Evolutionary conservation across 2,329 filamentous ascomycete genomes (phyloP).

Genomic region (Samsoniella hepiali): DNA sequence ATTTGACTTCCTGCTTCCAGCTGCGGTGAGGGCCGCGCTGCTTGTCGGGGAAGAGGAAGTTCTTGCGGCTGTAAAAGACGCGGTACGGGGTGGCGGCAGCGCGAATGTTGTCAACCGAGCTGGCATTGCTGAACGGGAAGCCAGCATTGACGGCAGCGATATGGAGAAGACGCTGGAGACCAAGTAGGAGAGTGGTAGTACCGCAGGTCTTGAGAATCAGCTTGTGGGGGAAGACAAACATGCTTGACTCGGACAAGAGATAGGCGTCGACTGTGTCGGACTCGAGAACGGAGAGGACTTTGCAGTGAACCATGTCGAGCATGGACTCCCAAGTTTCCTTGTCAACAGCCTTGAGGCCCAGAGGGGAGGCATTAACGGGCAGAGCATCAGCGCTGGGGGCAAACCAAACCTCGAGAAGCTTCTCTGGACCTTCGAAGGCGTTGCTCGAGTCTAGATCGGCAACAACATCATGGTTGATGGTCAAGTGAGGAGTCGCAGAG

Average conservation of each 20-base stretch:
- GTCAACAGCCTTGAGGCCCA: constrained; percentile 82
- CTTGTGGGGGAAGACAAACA: constrained; percentile 99
- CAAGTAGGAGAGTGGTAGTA: constrained; percentile 88
- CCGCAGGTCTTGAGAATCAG: constrained; percentile 98
- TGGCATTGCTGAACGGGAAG: constrained; percentile 77
- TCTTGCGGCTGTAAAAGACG: constrained; percentile 98
- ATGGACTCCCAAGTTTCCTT: constrained; percentile 89
- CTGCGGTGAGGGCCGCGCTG: constrained; percentile 93
- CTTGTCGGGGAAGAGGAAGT: constrained; percentile 92
- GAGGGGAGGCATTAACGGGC: constrained; percentile 64
- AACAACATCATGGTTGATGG: constrained; percentile 93
- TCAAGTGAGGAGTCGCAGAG: constrained; percentile 81
- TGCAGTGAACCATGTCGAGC: constrained; percentile 98
- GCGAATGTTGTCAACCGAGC: constrained; percentile 61
- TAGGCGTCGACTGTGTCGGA: constrained; percentile 96
- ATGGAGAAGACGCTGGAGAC: constrained; percentile 84
- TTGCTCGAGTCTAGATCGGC: constrained; percentile 91
- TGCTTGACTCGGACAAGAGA: constrained; percentile 96
- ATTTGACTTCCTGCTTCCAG: constrained; percentile 95
- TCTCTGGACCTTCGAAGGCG: constrained; percentile 97
- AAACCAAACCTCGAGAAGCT: constrained; percentile 98
- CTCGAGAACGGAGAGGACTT: constrained; percentile 90
- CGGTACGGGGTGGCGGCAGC: constrained; percentile 86
- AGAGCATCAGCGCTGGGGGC: constrained; percentile 72
- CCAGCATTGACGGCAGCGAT: constrained; percentile 85